Conservation (phyloP, 208 protist species). For the Willaertia magna region DNA sequence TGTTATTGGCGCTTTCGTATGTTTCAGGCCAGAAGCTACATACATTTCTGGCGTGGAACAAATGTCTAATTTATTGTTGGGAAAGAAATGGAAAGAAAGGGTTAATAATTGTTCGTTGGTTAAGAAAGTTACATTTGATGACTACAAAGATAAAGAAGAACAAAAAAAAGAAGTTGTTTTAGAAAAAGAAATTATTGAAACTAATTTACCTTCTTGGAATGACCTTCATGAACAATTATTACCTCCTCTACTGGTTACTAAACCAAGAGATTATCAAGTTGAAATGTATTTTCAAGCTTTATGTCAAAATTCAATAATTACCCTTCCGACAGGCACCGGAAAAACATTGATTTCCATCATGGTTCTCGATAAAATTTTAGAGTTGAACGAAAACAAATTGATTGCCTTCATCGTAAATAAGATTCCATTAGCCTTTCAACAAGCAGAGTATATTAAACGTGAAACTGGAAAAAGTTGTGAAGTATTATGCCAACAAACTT, state of each 20-base stretch:
- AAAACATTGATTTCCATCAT: background rate
- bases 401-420: background rate
- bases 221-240: background rate
- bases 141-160: background rate
- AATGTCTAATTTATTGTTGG: background rate
- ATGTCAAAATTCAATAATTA: background rate
- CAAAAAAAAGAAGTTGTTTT: background rate
- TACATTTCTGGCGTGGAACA: background rate
- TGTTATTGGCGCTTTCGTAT: background rate
- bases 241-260: background rate
- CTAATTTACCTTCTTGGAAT: background rate
- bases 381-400: background rate
- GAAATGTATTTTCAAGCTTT: background rate
- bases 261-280: background rate
- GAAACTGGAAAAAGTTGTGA: background rate
- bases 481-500: background rate
- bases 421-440: background rate
- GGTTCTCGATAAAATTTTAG: background rate
- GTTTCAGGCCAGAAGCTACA: background rate
- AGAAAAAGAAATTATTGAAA: background rate
- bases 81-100: background rate
- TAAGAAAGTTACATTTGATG: background rate
- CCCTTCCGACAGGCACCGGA: background rate
- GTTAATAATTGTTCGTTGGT: too few relatives aligned
- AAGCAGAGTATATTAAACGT: background rate